Percentiles rank a stretch among this genome's conserved stretches.
These are phyloP conservation scores for Drosera spatulata DNA, from an alignment of 179 eudicot genomes.

Conservation along the genomic window DNA sequence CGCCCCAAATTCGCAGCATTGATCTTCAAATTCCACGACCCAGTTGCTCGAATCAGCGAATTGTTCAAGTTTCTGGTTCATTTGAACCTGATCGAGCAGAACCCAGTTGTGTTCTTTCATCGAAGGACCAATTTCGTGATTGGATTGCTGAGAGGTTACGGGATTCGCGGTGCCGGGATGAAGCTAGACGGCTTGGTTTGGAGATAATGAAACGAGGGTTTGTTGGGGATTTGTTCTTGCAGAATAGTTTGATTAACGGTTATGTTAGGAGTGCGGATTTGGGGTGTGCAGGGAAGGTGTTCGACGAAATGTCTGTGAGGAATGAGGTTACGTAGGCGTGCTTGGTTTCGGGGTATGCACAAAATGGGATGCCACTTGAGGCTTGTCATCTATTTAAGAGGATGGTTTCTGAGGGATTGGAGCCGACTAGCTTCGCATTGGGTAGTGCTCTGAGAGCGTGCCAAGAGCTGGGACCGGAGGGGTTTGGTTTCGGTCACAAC, in stretches of 20 bases:
- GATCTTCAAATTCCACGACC: neutral
- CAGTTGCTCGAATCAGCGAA: neutral
- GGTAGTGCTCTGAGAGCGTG: conserved; percentile 68
- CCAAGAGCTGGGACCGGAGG: conserved; percentile 35
- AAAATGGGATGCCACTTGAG: conserved; percentile 28
- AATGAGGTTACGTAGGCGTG: conserved; percentile 74
- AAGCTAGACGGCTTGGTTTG: conserved; percentile 47
- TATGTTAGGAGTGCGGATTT: conserved; percentile 36
- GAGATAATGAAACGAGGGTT: conserved; percentile 52
- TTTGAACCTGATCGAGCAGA: neutral
- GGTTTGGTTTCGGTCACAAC: conserved; percentile 47
- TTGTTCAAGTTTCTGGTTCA: neutral
- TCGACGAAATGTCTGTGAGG: conserved; percentile 68
- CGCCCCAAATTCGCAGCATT: neutral
- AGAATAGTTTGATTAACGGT: conserved; percentile 51
- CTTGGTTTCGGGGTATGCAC: conserved; percentile 62
- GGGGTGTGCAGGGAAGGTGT: conserved; percentile 35
- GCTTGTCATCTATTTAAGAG: conserved; percentile 37
- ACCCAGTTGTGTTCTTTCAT: neutral
- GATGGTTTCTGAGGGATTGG: conserved; percentile 37
- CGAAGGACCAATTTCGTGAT: conserved; percentile 12
- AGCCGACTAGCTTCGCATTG: conserved; percentile 43
- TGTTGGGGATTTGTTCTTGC: conserved; percentile 40
- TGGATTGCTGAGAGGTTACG: conserved; percentile 28
- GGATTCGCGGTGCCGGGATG: conserved; percentile 17